Conservation (phyloP, 257 asterid genomes). For the Lantana camara region DNA sequence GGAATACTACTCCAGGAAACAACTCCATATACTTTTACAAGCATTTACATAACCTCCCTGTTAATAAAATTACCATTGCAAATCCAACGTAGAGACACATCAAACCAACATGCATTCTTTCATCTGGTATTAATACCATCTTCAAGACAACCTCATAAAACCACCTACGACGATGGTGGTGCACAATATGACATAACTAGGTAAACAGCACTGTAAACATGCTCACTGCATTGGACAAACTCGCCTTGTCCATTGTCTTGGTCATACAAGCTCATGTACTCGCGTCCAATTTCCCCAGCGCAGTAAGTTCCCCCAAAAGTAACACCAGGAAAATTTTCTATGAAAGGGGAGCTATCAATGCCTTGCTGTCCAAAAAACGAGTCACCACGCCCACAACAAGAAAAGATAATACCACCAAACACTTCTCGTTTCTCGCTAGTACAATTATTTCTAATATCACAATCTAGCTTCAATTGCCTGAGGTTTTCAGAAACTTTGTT, state of each 20-base stretch:
- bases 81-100: too few species aligned
- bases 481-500: slow-evolving; percentile 44
- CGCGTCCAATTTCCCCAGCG: slow-evolving; percentile 70
- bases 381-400: slow-evolving; percentile 79
- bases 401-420: slow-evolving; percentile 70
- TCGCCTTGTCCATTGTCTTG: slow-evolving; percentile 42
- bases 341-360: slow-evolving; percentile 55
- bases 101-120: background rate
- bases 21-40: too few species aligned
- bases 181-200: slow-evolving; percentile 65
- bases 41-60: too few species aligned
- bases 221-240: slow-evolving; percentile 43
- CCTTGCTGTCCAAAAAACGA: slow-evolving; percentile 53
- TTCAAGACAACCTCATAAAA: background rate
- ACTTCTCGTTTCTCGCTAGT: slow-evolving; percentile 38
- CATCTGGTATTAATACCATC: background rate
- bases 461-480: slow-evolving; percentile 40
- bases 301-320: slow-evolving; percentile 74
- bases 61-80: too few species aligned
- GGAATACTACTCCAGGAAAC: too few species aligned
- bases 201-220: slow-evolving; percentile 60
- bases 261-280: slow-evolving; percentile 38
- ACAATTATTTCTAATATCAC: slow-evolving; percentile 9
- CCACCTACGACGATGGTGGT: slow-evolving; percentile 12
- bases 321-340: slow-evolving; percentile 72